phyloP scores from a whole-genome alignment of 371 early-diverging fungal genomes.

The Dichotomocladium elegans region DNA sequence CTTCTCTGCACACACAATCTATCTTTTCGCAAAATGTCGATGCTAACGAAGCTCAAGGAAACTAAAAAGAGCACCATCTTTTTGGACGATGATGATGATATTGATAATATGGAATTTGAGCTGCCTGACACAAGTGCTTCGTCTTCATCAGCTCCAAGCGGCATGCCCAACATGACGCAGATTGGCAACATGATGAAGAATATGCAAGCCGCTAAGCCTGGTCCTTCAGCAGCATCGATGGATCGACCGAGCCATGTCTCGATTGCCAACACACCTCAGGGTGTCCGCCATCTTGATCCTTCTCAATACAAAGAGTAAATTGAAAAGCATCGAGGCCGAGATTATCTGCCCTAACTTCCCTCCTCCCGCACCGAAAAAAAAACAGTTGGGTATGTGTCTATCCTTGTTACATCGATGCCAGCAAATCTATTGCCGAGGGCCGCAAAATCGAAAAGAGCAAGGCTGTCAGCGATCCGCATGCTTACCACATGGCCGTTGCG shows the following conservation, averaged over 20 bases:
- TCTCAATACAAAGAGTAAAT: slow-evolving; percentile 43
- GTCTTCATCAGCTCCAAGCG: slow-evolving; percentile 6
- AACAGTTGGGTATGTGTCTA: slow-evolving; percentile 65
- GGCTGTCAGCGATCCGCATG: slow-evolving; percentile 55
- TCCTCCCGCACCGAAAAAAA: too few relatives aligned
- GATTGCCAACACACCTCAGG: slow-evolving; percentile 34
- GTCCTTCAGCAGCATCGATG: background rate
- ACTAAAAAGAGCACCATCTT: slow-evolving; percentile 37
- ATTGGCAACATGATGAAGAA: slow-evolving; percentile 27
- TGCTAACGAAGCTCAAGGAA: slow-evolving; percentile 43
- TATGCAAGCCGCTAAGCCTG: slow-evolving; percentile 2
- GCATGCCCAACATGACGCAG: slow-evolving; percentile 30
- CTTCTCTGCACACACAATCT: background rate
- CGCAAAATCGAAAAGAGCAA: slow-evolving; percentile 47
- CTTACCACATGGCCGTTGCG: slow-evolving; percentile 64
- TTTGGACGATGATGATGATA: slow-evolving; percentile 45
- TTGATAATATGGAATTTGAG: slow-evolving; percentile 71
- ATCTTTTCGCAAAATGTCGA: slow-evolving; percentile 22
- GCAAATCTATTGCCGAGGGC: slow-evolving; percentile 45
- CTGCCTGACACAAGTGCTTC: slow-evolving; percentile 39
- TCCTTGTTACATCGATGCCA: slow-evolving; percentile 65
- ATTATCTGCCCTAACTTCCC: too few relatives aligned
- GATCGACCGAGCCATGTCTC: slow-evolving; percentile 8
- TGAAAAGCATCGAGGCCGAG: background rate
- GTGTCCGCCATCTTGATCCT: slow-evolving; percentile 31